Evolutionary conservation across 306 rosid genomes (phyloP), one percentile per base, ranked within the genome.

Genomic region (Bauhinia variegata): DNA sequence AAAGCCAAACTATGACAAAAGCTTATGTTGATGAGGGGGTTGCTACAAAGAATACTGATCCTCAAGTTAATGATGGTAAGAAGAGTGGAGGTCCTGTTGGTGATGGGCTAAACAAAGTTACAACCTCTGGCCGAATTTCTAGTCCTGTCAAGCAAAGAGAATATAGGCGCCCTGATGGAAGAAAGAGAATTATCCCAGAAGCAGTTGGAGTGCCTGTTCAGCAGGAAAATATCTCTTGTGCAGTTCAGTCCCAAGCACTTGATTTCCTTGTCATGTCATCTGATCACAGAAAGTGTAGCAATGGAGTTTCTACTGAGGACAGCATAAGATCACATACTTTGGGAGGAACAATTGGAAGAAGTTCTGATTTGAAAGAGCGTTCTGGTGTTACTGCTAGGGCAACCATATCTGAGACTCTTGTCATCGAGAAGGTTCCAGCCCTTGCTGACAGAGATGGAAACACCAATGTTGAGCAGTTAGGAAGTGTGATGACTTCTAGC

Each of bases 81-180:
- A 92, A 85, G 79, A 80, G 66, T 57, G 87, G 70, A 33, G 89
- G 69, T 63, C 65, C 82, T 63, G 65, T 78, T 67, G 81, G 76
- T 64, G 95, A 84, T 56, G 82, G 85, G 18, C 37, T 75, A 60
- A 88, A 75, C 74, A 88, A 85, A 73, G 89, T 62, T 44, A 65
- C 87, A 7, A 74, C 83, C 54, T 67, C 99, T 60, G 73, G 63
- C 49, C 88, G 83, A 60, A 73, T 83, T 62, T 80, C 95, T 47
- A 86, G 96, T 76, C 97, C 96, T 57, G 97, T 93, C 60, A 93
- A 93, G 82, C 99, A 93, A 77, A 88, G 96, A 74, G 99, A 93
- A 74, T 93, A 93, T 83, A 88, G 96, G 72, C 86, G 99, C 30
- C 95, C 97, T 46, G 97, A 93, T 86, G 99, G 99, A 13, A 82